Base-by-base conservation (phyloP, 495 filamentous ascomycete genomes). In the Penicillium cataractarum region DNA sequence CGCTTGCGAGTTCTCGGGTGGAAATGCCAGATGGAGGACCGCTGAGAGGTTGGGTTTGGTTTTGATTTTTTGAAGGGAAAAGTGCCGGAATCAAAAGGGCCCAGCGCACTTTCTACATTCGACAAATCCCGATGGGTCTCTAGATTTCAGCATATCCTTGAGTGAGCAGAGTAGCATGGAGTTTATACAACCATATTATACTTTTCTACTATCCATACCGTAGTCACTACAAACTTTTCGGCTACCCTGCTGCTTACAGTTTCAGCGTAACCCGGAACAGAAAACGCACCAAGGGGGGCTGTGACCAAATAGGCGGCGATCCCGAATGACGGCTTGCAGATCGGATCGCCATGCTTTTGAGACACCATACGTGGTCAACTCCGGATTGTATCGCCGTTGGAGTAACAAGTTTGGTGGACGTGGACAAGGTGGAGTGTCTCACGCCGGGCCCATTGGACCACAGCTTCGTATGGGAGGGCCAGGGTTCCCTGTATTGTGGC, bases 301-400 rank as follows among this genome's bases (percentile, higher is more conserved):
- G 58, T 54, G 58, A 33, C 58, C 54, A 37, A 66, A 56, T 62
- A 57, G 57, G 60, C 51, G 69, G 60, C 64, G 70, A 72, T 72
- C 70, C 65, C 57, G 49, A 64, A 52, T 70, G 70, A 73, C 65
- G 68, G 70, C 64, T 65, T 77, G 76, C 74, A 73, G 74, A 76
- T 78, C 74, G 19, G 76, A 77, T 77, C 71, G 76, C 67, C 74
- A 65, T 61, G 61, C 65, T 44, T 56, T 71, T 74, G 68, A 75
- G 69, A 75, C 69, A 74, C 37, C 37, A 55, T 71, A 70, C 67
- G 67, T 70, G 67, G 67, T 71, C 65, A 61, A 69, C 54, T 69
- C 63, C 42, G 61, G 65, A 70, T 57, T 64, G 63, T 63, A 66
- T 65, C 62, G 31, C 64, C 66, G 67, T 72, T 72, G 64, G 63